These are phyloP conservation scores for Malus asiatica DNA, from an alignment of 306 rosid genomes.

Conservation along the genomic window DNA sequence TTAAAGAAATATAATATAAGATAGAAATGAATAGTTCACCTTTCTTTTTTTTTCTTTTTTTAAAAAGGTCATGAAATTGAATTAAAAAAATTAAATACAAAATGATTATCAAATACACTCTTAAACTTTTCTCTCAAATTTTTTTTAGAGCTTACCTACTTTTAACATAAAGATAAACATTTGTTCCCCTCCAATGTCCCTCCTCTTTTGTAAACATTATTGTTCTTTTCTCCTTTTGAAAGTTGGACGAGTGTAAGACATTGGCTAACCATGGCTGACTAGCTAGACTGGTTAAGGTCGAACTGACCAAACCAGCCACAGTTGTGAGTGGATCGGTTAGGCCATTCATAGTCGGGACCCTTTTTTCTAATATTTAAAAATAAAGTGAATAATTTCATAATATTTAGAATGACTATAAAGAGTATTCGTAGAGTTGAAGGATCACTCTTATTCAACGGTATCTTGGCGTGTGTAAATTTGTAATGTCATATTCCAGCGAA, in stretches of 20 bases:
- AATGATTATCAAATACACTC: too few species aligned
- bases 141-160: too few species aligned
- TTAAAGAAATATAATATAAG: too few species aligned
- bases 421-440: background rate
- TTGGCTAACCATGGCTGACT: background rate
- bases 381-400: background rate
- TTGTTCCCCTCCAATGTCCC: too few species aligned
- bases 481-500: slow-evolving; percentile 5
- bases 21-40: too few species aligned
- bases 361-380: background rate
- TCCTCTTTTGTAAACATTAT: too few species aligned
- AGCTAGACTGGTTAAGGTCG: background rate
- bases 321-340: background rate
- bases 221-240: too few species aligned
- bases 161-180: too few species aligned
- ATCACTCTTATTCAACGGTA: background rate
- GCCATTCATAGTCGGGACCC: background rate
- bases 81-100: too few species aligned
- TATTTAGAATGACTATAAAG: background rate
- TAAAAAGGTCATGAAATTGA: too few species aligned
- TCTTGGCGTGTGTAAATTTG: background rate
- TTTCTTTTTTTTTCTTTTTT: too few species aligned
- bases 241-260: background rate
- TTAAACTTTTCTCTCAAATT: too few species aligned
- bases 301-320: background rate